phyloP scores from a whole-genome alignment of 2,329 filamentous ascomycete genomes.

The Xylariales sp. region DNA sequence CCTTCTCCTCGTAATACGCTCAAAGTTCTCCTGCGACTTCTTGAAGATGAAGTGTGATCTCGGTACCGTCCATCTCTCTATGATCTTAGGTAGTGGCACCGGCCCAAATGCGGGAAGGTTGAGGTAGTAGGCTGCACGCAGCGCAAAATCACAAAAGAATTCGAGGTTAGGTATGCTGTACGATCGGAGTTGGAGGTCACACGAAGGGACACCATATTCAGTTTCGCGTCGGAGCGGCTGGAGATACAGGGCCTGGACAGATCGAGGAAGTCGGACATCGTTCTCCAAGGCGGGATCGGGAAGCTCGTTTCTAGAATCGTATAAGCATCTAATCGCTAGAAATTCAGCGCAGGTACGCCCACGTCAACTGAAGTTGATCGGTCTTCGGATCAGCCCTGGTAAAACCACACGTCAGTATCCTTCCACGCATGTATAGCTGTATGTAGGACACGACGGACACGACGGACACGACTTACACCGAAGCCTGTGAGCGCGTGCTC shows the following conservation, averaged over 20 bases:
- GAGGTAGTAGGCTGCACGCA: slow-evolving; percentile 94
- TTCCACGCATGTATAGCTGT: neutral
- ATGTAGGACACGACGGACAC: neutral
- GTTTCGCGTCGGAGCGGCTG: slow-evolving; percentile 81
- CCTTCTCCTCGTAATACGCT: slow-evolving; percentile 85
- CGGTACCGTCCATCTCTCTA: slow-evolving; percentile 94
- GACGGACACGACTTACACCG: slow-evolving; percentile 41
- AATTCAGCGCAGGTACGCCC: slow-evolving; percentile 27
- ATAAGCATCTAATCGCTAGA: slow-evolving; percentile 34
- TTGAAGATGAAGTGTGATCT: slow-evolving; percentile 92
- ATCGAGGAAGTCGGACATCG: slow-evolving; percentile 73
- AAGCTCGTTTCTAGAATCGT: slow-evolving; percentile 43
- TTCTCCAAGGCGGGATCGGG: slow-evolving; percentile 42
- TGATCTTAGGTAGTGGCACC: slow-evolving; percentile 84
- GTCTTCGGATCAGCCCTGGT: slow-evolving; percentile 32
- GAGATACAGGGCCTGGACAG: slow-evolving; percentile 87
- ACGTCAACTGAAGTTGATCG: slow-evolving; percentile 41
- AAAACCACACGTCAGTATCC: slow-evolving; percentile 28
- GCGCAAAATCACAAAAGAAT: slow-evolving; percentile 93
- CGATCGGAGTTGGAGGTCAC: slow-evolving; percentile 92
- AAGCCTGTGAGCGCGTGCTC: slow-evolving; percentile 44
- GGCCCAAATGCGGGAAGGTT: slow-evolving; percentile 87
- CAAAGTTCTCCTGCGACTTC: slow-evolving; percentile 98
- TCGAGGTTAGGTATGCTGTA: slow-evolving; percentile 91
- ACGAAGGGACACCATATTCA: slow-evolving; percentile 82